A percentile compares a stretch with the other conserved stretches of the same genome.
These are phyloP conservation scores for Neonothopanus nambi DNA, from an alignment of 1,284 basidiomycete species.

Conservation along the genomic window DNA sequence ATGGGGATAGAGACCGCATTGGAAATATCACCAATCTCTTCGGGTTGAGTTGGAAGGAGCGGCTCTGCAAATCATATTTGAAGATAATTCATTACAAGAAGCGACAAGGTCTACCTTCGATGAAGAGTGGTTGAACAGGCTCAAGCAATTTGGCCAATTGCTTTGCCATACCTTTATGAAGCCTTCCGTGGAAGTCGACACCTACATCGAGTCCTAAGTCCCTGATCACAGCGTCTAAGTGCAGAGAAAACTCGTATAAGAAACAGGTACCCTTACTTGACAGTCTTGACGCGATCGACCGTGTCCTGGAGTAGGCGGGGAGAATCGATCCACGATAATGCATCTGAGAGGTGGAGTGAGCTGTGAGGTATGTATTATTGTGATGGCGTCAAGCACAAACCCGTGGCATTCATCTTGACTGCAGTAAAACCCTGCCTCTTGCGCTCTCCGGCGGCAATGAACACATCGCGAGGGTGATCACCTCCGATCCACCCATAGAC, in stretches of 20 bases:
- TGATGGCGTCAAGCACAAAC: constrained; percentile 28
- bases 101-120: constrained; percentile 51
- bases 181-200: constrained; percentile 61
- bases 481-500: constrained; percentile 77
- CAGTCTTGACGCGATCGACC: constrained; percentile 61
- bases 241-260: background rate
- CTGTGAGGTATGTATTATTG: background rate
- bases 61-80: constrained; percentile 48
- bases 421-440: constrained; percentile 74
- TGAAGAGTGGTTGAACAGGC: constrained; percentile 68
- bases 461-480: constrained; percentile 65
- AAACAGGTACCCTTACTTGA: constrained; percentile 42
- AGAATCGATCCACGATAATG: constrained; percentile 50
- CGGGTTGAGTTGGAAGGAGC: constrained; percentile 65
- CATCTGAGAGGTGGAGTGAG: constrained; percentile 29
- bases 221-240: too few species aligned
- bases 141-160: constrained; percentile 71
- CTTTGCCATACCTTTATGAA: constrained; percentile 79
- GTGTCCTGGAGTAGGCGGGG: constrained; percentile 55
- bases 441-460: constrained; percentile 58
- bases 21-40: constrained; percentile 67
- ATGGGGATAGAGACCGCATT: constrained; percentile 65
- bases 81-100: background rate
- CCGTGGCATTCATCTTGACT: constrained; percentile 78
- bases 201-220: constrained; percentile 64